Percentiles rank a stretch among this genome's conserved stretches.
Conservation (phyloP, 2,329 filamentous ascomycete species). For the Apiospora phragmitis region DNA sequence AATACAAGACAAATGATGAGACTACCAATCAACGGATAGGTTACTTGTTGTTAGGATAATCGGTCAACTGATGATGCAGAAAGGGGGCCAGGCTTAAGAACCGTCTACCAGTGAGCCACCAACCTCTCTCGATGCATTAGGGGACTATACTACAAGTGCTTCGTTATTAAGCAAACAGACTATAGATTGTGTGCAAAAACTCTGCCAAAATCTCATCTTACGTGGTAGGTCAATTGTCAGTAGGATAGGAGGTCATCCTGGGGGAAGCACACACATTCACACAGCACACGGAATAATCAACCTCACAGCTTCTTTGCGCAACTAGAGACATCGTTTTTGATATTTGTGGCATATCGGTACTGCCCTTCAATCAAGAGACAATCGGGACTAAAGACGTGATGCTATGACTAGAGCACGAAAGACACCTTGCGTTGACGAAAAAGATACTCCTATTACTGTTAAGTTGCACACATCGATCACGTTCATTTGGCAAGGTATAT, state of each 20-base stretch:
- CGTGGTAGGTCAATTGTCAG: no score
- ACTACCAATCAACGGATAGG: no score
- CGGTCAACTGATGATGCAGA: neutral
- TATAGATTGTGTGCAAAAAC: neutral
- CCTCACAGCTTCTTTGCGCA: no score
- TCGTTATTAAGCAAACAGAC: rapidly evolving
- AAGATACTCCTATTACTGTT: neutral
- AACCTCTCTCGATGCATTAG: neutral
- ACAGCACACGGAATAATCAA: neutral
- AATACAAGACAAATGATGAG: neutral
- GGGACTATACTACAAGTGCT: no score
- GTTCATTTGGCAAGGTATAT: neutral
- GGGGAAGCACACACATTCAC: neutral
- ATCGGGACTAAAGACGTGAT: neutral
- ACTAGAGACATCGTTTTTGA: no score
- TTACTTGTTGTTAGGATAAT: neutral
- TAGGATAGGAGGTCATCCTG: neutral
- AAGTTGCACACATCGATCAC: neutral
- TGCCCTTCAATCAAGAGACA: neutral
- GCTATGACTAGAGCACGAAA: neutral
- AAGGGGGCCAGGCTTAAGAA: neutral
- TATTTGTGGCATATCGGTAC: neutral
- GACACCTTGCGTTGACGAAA: neutral
- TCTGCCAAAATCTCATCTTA: neutral
- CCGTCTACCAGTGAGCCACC: neutral